Percentiles rank a stretch among this genome's conserved stretches.
Evolutionary conservation across 805 yeast genomes (phyloP).

Genomic region (Metahyphopichia silvanorum): DNA sequence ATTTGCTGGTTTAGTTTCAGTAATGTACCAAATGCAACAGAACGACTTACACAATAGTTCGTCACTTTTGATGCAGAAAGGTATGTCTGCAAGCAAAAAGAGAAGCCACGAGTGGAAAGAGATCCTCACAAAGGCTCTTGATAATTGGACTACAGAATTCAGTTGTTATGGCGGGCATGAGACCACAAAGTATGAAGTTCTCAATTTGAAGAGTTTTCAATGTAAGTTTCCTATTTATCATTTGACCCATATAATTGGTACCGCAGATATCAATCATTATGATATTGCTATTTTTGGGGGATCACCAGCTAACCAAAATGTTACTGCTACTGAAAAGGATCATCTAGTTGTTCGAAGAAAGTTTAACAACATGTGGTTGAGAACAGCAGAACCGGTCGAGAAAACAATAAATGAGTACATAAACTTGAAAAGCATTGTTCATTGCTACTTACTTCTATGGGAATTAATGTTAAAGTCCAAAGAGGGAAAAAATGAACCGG

Average conservation of each 20-base stretch:
- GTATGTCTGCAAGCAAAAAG: slow-evolving; percentile 9
- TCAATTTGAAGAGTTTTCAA: slow-evolving; percentile 32
- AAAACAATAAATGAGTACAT: slow-evolving; percentile 22
- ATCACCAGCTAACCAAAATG: slow-evolving; percentile 71
- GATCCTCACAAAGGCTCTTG: slow-evolving; percentile 63
- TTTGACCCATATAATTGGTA: slow-evolving; percentile 62
- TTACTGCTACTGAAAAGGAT: slow-evolving; percentile 34
- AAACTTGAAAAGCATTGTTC: slow-evolving; percentile 34
- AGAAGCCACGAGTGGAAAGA: slow-evolving; percentile 64
- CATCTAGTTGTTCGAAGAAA: slow-evolving; percentile 30
- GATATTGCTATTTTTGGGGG: slow-evolving; percentile 81
- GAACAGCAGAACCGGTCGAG: slow-evolving; percentile 5
- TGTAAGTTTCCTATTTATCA: slow-evolving; percentile 70
- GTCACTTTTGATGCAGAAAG: slow-evolving; percentile 23
- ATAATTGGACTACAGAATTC: slow-evolving; percentile 60
- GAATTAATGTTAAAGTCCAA: slow-evolving; percentile 30
- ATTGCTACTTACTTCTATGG: slow-evolving; percentile 40
- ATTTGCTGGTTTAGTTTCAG: slow-evolving; percentile 23
- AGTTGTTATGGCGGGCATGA: slow-evolving; percentile 5
- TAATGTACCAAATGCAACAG: slow-evolving; percentile 29
- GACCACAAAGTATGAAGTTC: slow-evolving; percentile 3
- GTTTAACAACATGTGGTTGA: slow-evolving; percentile 30
- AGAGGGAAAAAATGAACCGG: slow-evolving; percentile 9
- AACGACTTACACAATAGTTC: slow-evolving; percentile 42
- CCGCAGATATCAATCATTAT: slow-evolving; percentile 65